Conservation (phyloP, 164 flowering plant genomes). For the Pachysandra terminalis region DNA sequence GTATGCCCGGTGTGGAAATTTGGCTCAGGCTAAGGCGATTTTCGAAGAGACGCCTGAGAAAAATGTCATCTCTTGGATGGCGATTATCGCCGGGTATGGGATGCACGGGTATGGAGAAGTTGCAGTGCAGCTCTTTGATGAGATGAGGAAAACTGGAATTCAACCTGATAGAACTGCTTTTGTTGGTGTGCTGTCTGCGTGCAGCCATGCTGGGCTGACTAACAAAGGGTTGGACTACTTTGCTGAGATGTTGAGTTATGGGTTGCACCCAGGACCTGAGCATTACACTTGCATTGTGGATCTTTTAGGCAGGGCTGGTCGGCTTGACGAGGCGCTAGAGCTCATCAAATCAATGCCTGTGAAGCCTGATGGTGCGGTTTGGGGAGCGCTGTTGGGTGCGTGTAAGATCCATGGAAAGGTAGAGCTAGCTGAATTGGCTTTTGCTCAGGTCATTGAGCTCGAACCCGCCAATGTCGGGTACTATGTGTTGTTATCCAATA, state of each 20-base stretch:
- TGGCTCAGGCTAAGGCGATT: conserved; percentile 48
- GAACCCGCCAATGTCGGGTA: conserved; percentile 81
- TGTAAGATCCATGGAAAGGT: conserved; percentile 71
- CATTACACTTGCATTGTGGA: conserved; percentile 86
- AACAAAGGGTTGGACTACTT: conserved; percentile 63
- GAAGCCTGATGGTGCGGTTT: conserved; percentile 81
- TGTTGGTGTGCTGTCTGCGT: conserved; percentile 71
- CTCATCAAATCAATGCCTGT: conserved; percentile 57
- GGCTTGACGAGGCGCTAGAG: conserved; percentile 51
- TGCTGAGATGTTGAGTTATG: conserved; percentile 45
- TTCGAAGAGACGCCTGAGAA: conserved; percentile 60
- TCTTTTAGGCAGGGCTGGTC: conserved; percentile 87
- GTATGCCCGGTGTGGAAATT: conserved; percentile 77
- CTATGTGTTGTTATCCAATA: conserved; percentile 74
- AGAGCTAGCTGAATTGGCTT: conserved; percentile 75
- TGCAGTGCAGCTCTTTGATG: conserved; percentile 61
- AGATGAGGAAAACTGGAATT: conserved; percentile 52
- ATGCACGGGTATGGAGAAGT: conserved; percentile 77
- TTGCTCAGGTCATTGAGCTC: conserved; percentile 49
- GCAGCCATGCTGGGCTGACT: conserved; percentile 84
- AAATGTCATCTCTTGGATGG: conserved; percentile 74
- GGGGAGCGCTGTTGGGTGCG: conserved; percentile 92
- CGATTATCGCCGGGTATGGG: conserved; percentile 85
- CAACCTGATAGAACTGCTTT: conserved; percentile 64
- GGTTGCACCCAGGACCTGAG: conserved; percentile 56